Percentiles rank a stretch among this genome's conserved stretches.
phyloP scores from a whole-genome alignment of 768 basidiomycete genomes.

The Auricularia sp. region DNA sequence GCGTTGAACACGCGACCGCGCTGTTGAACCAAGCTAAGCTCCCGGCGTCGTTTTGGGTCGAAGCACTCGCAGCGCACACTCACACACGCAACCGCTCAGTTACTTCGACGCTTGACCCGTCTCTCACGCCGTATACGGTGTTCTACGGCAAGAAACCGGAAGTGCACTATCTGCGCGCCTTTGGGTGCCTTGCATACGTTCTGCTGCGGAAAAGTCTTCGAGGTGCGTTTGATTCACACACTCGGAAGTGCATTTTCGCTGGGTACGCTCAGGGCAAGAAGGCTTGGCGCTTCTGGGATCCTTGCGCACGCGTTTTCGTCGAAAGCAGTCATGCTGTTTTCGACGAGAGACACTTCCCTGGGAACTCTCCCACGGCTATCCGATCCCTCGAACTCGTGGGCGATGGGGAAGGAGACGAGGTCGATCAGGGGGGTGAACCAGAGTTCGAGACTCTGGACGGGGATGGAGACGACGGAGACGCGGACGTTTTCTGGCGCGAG shows the following conservation, averaged over 20 bases:
- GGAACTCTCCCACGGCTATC: background rate
- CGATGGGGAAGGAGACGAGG: no score
- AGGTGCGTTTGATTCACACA: constrained; percentile 16
- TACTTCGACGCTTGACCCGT: background rate
- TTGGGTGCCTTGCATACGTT: constrained; percentile 14
- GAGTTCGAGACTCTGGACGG: background rate
- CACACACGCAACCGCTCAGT: background rate
- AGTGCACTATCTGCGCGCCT: constrained; percentile 11
- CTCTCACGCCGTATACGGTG: constrained; percentile 15
- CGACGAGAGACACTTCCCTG: constrained; percentile 22
- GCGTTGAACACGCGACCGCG: background rate
- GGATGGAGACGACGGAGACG: background rate
- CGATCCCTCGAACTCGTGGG: background rate
- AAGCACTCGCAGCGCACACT: background rate
- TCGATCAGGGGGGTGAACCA: background rate
- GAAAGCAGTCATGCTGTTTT: constrained; percentile 22
- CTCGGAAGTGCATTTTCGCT: constrained; percentile 27
- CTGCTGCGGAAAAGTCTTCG: constrained; percentile 7
- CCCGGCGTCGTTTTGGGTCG: background rate
- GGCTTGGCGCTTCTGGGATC: constrained; percentile 25
- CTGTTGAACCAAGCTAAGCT: background rate
- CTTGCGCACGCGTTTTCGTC: constrained; percentile 17
- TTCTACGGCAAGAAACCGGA: constrained; percentile 8
- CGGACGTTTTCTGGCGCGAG: background rate
- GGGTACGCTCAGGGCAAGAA: constrained; percentile 25